phyloP scores from a whole-genome alignment of 2,329 filamentous ascomycete genomes.

The Lecanicillium sp. region DNA sequence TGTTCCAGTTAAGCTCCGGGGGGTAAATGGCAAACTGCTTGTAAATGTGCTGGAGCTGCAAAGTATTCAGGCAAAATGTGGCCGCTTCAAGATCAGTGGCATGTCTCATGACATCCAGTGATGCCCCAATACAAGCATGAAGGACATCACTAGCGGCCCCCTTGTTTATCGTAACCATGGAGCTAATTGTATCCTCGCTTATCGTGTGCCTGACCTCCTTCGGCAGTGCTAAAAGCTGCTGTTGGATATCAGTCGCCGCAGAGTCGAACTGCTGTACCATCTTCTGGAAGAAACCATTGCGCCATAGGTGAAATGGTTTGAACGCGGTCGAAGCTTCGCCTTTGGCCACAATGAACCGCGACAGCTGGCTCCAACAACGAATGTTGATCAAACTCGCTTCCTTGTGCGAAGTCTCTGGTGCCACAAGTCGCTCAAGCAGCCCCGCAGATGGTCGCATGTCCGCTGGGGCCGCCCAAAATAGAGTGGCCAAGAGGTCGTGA shows the following conservation, averaged over 20 bases:
- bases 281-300: conserved; percentile 51
- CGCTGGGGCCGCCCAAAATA: conserved; percentile 58
- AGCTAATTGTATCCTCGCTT: conserved; percentile 39
- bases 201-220: conserved; percentile 38
- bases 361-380: conserved; percentile 56
- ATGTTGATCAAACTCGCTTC: conserved; percentile 60
- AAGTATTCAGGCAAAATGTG: conserved; percentile 43
- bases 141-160: conserved; percentile 48
- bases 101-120: conserved; percentile 44
- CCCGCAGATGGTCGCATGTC: conserved; percentile 47
- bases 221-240: conserved; percentile 46
- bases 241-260: conserved; percentile 49
- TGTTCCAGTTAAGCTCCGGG: conserved; percentile 41
- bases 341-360: conserved; percentile 49
- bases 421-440: conserved; percentile 54
- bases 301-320: conserved; percentile 41
- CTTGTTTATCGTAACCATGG: conserved; percentile 47
- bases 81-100: conserved; percentile 40
- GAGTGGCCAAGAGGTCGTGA: conserved; percentile 59
- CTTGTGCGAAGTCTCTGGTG: conserved; percentile 56
- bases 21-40: conserved; percentile 38
- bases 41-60: conserved; percentile 47
- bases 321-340: conserved; percentile 44
- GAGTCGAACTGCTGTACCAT: conserved; percentile 53
- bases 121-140: conserved; percentile 41